Base-by-base conservation (phyloP, 768 basidiomycete genomes). In the Russula virescens region DNA sequence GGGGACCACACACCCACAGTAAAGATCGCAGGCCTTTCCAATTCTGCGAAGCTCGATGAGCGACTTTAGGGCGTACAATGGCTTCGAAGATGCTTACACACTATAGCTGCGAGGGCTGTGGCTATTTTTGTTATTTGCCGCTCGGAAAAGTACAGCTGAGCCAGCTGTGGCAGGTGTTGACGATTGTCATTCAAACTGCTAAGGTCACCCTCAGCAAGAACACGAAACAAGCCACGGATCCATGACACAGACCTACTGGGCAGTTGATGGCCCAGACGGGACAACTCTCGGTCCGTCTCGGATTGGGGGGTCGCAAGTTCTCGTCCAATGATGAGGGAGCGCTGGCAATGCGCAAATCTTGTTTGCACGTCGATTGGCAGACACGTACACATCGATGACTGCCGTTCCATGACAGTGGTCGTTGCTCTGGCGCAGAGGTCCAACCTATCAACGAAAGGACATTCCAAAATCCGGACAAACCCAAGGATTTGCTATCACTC, bases 171-270 rank as follows among this genome's bases (percentile, higher is more conserved):
- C 18, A 19, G 25, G 19, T 60, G 21, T 3, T 38, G 53, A 47
- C 58, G 10, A 1, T 46, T 9, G n/a, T 42, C 50, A n/a, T 61
- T 18, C 19, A 13, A 25, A 4, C 3, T 8, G 4, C 26, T 25
- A 48, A 86, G 85, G 81, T 0, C 85, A 87, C 62, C 55, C 82
- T 1, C 83, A 86, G 63, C 75, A 79, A 66, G 81, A 83, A 52
- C 85, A 87, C 47, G 84, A 85, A 48, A 87, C 85, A 0, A 76
- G 76, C 18, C 85, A 87, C 54, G 86, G 85, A 10, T 84, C 83
- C 0, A 86, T 86, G 84, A 80, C 83, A 0, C 76, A 74, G 58
- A 80, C 82, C 0, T 74, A 76, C 45, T 87, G 86, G 86, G 74
- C 79, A 0, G 69, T 85, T 5, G 83, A 84, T 53, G 82, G 81